phyloP scores from a whole-genome alignment of 1,284 basidiomycete genomes.

The Boletellus deceptivus region DNA sequence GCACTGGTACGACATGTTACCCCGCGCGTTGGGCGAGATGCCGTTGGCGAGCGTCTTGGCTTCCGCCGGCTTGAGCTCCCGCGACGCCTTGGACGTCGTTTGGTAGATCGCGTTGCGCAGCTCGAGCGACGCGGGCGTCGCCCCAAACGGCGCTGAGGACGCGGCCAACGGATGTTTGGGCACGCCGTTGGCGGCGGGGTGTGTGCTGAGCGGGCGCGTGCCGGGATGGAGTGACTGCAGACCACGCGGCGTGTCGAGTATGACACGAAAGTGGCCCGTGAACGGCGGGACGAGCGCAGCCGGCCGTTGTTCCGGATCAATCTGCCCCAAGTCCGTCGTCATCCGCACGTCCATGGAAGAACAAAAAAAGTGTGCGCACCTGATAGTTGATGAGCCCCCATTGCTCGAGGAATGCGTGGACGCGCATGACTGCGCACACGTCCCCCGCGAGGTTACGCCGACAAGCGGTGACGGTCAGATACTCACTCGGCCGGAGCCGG shows the following conservation, averaged over 20 bases:
- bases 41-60: conserved; percentile 63
- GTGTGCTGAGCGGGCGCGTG: conserved; percentile 55
- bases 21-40: conserved; percentile 46
- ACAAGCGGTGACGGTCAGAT: conserved; percentile 97
- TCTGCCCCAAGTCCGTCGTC: conserved; percentile 47
- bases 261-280: conserved; percentile 97
- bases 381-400: conserved; percentile 99
- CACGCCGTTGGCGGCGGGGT: conserved; percentile 50
- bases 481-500: conserved; percentile 90
- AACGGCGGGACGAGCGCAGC: conserved; percentile 95
- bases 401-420: conserved; percentile 98
- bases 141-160: conserved; percentile 52
- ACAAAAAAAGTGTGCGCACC: conserved; percentile 43
- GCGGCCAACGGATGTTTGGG: conserved; percentile 33
- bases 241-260: conserved; percentile 95
- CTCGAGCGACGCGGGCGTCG: conserved; percentile 70
- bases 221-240: conserved; percentile 95
- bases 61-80: conserved; percentile 60
- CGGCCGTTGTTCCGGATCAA: conserved; percentile 95
- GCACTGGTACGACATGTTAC: conserved; percentile 71
- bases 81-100: conserved; percentile 81
- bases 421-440: conserved; percentile 98
- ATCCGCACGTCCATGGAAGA: conserved; percentile 11
- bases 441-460: conserved; percentile 95
- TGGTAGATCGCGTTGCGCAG: conserved; percentile 87